Evolutionary conservation across 352 stramenopile species (phyloP), one percentile per base, ranked within the genome.

Genomic region (Globisporangium splendens): DNA sequence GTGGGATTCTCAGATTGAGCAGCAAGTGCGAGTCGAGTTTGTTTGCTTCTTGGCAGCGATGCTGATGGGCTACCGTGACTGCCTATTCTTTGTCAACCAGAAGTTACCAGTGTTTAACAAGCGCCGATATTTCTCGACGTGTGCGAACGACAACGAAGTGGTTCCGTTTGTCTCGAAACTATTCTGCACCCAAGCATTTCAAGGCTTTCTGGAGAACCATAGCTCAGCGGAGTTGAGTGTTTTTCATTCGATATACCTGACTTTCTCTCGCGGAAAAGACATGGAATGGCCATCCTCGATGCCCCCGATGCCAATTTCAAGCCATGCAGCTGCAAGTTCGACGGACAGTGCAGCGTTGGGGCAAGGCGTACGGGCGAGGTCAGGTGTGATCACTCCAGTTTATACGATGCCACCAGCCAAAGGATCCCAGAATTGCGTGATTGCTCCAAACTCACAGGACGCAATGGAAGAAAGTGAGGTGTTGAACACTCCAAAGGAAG

Each of bases 101-200:
- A 87, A 88, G 49, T 71, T 94, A 10, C 83, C 85, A 3, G 85
- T 94, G n/a, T 94, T 94, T 61, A 92, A 94, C 72, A 92, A 94
- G 58, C 80, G 83, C 2, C 70, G 85, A 1, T 94, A 91, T 61
- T 85, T 92, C 43, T 63, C 84, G 12, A 89, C 65, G 18, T 73
- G 79, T 54, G 68, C 70, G 0, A 64, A 56, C 15, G 80, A 90
- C 48, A 87, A 55, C 52, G 80, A 94, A 33, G 73, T 86, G 5
- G 70, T 74, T 17, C 82, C 85, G 20, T 79, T 94, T 39, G 65
- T 89, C 52, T 87, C 83, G 18, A 70, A 75, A 22, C 15, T 94
- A 1, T 86, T 94, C 8, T 76, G 67, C 33, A 92, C 85, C 0
- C 85, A 94, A 60, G 69, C 85, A 6, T 94, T 92, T 51, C 83